Evolutionary conservation across 345 rosid genomes (phyloP).

Genomic region (Syzygium aqueum): DNA sequence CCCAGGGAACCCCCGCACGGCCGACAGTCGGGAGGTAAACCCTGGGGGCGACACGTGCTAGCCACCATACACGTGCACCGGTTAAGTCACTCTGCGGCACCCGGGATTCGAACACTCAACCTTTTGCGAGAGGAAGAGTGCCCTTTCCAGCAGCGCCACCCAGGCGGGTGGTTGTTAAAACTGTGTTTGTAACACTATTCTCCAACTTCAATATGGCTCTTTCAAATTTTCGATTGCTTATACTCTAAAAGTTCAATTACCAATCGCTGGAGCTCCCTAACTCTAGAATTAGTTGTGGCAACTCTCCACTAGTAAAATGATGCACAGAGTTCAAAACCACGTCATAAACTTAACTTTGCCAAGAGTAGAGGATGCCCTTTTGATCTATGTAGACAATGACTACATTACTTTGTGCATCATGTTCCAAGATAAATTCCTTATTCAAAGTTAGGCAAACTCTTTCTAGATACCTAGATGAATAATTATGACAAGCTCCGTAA

Average conservation of each 20-base stretch:
- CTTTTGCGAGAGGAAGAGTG: no score
- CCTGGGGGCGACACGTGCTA: no score
- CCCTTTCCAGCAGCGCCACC: no score
- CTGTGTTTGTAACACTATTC: not conserved
- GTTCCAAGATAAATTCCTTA: not conserved
- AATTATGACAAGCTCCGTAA: not conserved
- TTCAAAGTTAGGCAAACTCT: not conserved
- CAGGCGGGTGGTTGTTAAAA: no score
- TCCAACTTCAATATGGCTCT: not conserved
- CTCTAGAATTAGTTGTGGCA: not conserved
- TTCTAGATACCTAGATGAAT: not conserved
- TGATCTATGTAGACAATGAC: not conserved
- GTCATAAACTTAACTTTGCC: not conserved
- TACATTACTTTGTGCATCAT: not conserved
- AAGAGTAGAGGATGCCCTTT: not conserved
- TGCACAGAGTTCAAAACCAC: not conserved
- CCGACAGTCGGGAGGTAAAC: no score
- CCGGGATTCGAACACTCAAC: no score
- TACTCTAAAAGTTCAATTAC: not conserved
- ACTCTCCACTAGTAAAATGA: not conserved
- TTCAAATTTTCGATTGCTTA: not conserved
- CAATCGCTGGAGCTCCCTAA: accelerated
- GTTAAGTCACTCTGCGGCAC: no score
- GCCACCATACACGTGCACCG: no score
- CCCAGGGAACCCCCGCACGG: no score